A percentile compares a stretch with the other conserved stretches of the same genome.
phyloP scores from a whole-genome alignment of 2,329 filamentous ascomycete genomes.

The Exophiala aquamarina region DNA sequence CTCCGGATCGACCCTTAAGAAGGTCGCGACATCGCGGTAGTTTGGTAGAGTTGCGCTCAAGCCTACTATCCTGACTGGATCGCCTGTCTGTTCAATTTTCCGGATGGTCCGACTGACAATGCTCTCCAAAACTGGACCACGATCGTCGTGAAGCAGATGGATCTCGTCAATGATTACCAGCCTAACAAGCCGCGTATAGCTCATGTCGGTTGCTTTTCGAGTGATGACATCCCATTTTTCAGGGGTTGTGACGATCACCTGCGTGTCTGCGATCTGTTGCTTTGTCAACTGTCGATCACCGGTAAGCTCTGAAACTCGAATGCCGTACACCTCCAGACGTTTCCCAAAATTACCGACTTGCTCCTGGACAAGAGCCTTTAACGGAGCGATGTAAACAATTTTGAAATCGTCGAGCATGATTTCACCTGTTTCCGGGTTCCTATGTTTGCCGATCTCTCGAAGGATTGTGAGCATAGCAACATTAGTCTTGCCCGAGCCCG shows the following conservation, averaged over 20 bases:
- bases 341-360: conserved; percentile 98
- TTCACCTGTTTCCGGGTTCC: conserved; percentile 83
- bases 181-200: conserved; percentile 95
- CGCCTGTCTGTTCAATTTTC: conserved; percentile 88
- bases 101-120: conserved; percentile 94
- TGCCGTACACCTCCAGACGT: conserved; percentile 84
- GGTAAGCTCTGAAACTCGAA: conserved; percentile 91
- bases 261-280: conserved; percentile 95
- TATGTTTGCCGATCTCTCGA: conserved; percentile 93
- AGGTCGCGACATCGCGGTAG: conserved; percentile 92
- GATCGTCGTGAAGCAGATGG: conserved; percentile 93
- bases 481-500: conserved; percentile 96
- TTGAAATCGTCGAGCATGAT: conserved; percentile 97
- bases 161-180: conserved; percentile 98
- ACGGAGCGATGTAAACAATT: conserved; percentile 93
- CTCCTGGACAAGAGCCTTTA: conserved; percentile 95
- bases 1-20: conserved; percentile 81
- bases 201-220: conserved; percentile 92
- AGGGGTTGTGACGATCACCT: conserved; percentile 96
- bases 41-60: conserved; percentile 95
- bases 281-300: conserved; percentile 98
- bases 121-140: conserved; percentile 93
- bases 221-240: conserved; percentile 99
- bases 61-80: conserved; percentile 87
- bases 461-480: conserved; percentile 97